Evolutionary conservation across 495 filamentous ascomycete genomes (phyloP).

Genomic region (Penicillium goetzii): DNA sequence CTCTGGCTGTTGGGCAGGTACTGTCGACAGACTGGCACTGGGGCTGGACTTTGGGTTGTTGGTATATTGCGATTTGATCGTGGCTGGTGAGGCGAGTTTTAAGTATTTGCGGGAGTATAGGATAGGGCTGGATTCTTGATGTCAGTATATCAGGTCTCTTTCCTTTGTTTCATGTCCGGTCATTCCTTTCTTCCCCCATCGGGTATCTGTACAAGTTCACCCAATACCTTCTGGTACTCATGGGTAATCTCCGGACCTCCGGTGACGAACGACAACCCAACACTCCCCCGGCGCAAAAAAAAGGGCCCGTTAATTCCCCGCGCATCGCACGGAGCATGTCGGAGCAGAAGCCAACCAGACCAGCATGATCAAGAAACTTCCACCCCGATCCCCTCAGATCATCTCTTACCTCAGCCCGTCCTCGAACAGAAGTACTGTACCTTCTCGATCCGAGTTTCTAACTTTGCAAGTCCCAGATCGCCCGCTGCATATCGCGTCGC

Average conservation of each 20-base stretch:
- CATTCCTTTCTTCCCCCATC: neutral
- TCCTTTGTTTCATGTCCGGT: neutral
- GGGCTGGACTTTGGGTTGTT: neutral
- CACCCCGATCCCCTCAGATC: neutral
- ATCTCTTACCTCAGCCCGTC: conserved; percentile 5
- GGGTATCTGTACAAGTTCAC: neutral
- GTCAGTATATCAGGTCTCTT: conserved; percentile 1
- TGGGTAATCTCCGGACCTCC: neutral
- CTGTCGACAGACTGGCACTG: neutral
- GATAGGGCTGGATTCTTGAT: neutral
- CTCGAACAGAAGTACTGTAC: conserved; percentile 7
- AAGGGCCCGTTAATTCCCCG: conserved; percentile 1
- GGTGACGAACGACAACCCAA: neutral
- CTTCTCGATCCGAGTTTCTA: neutral
- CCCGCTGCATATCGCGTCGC: neutral
- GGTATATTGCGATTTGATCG: neutral
- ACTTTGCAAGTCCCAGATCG: neutral
- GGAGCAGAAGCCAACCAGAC: conserved; percentile 16
- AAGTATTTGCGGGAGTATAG: neutral
- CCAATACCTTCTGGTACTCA: neutral
- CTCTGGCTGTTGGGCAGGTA: neutral
- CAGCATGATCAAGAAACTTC: no score
- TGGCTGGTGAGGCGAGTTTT: conserved; percentile 2
- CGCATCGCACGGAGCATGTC: conserved; percentile 30
- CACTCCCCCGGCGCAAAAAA: neutral